These are phyloP conservation scores for Botrytis cinerea DNA, from an alignment of 2,329 filamentous ascomycete species.

Conservation along the genomic window DNA sequence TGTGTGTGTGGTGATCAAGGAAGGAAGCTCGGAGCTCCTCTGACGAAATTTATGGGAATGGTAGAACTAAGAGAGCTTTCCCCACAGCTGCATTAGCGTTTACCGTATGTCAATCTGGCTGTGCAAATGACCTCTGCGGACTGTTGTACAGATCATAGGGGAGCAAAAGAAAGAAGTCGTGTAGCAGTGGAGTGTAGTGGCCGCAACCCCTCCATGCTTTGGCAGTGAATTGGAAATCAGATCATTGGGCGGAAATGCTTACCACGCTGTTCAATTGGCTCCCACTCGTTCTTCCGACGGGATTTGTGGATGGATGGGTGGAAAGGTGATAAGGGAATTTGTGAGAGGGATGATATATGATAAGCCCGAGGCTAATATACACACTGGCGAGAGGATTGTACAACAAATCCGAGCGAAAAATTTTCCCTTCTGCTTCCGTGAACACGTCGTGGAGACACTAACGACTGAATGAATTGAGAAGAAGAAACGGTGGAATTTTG, in stretches of 20 bases:
- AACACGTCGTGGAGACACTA: background rate
- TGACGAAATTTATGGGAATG: constrained; percentile 20
- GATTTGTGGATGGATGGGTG: background rate
- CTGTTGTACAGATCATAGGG: background rate
- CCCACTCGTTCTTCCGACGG: background rate
- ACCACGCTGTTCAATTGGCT: background rate
- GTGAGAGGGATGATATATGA: background rate
- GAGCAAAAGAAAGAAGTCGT: background rate
- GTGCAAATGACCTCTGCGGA: constrained; percentile 3
- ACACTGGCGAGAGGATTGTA: background rate
- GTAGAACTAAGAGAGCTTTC: constrained; percentile 16
- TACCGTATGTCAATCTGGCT: background rate
- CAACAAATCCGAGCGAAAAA: background rate
- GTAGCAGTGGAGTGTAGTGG: background rate
- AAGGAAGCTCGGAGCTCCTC: constrained; percentile 18
- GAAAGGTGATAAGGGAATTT: background rate
- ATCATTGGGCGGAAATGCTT: background rate
- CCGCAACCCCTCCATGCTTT: background rate
- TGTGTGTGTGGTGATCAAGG: constrained; percentile 14
- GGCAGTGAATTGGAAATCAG: background rate
- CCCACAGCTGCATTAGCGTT: constrained; percentile 16
- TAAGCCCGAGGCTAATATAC: constrained; percentile 6
- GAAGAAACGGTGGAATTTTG: background rate
- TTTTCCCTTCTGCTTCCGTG: background rate
- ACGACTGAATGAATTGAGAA: background rate